phyloP scores from a whole-genome alignment of 768 basidiomycete species.

The Tulasnella sp. region DNA sequence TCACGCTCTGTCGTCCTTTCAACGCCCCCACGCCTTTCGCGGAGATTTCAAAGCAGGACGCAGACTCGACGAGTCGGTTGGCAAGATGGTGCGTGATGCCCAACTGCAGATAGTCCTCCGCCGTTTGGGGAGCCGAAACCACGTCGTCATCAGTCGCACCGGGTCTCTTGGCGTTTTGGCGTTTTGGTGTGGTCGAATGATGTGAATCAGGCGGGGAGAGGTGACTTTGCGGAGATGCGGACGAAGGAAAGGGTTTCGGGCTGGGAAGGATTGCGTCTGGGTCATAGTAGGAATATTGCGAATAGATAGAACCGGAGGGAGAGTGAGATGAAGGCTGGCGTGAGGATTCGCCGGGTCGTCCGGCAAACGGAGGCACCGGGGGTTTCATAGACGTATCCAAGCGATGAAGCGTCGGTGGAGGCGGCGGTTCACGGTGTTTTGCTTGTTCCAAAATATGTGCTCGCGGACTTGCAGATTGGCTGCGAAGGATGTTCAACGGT shows the following conservation, averaged over 20 bases:
- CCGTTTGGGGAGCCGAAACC: slow-evolving; percentile 17
- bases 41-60: slow-evolving; percentile 60
- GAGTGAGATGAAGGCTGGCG: background rate
- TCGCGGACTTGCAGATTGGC: background rate
- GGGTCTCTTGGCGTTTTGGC: background rate
- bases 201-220: background rate
- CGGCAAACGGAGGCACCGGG: no score
- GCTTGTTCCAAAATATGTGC: slow-evolving; percentile 2
- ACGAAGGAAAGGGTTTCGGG: background rate
- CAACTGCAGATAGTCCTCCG: slow-evolving; percentile 59
- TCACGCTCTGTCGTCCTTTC: background rate
- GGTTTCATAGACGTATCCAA: no score
- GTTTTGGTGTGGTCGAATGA: background rate
- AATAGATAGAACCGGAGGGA: slow-evolving; percentile 34
- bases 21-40: slow-evolving; percentile 31
- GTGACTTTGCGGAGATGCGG: background rate
- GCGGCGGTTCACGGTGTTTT: background rate
- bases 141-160: background rate
- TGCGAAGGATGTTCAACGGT: background rate
- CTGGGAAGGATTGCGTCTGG: slow-evolving; percentile 28
- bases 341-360: no score
- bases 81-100: slow-evolving; percentile 71
- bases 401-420: slow-evolving; percentile 1
- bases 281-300: slow-evolving; percentile 55
- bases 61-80: slow-evolving; percentile 55